phyloP scores from a whole-genome alignment of 2,329 filamentous ascomycete species.

The Colletotrichum liaoningense region DNA sequence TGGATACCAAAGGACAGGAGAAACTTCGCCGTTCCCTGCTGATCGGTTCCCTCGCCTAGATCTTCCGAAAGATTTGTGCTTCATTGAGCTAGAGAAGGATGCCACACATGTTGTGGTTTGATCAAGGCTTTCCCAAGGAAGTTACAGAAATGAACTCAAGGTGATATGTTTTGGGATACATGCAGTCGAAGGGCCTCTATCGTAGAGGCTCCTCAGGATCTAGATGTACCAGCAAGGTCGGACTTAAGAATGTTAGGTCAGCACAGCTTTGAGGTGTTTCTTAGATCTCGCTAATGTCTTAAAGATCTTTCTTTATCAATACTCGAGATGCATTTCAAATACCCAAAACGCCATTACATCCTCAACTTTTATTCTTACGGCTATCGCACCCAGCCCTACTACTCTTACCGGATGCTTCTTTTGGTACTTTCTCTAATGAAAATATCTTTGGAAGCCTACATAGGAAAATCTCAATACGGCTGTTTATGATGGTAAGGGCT shows the following conservation, averaged over 20 bases:
- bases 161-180: not conserved
- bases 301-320: not conserved
- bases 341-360: too few species aligned
- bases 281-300: not conserved
- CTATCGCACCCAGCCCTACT: too few species aligned
- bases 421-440: too few species aligned
- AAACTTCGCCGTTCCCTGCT: conserved; percentile 46
- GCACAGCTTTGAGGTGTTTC: not conserved
- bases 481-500: too few species aligned
- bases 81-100: conserved; percentile 50
- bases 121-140: not conserved
- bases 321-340: too few species aligned
- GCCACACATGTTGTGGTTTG: not conserved
- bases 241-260: not conserved
- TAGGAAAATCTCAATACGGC: too few species aligned
- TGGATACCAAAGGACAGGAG: conserved; percentile 49
- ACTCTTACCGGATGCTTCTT: too few species aligned
- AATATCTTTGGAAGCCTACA: too few species aligned
- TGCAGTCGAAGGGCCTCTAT: not conserved
- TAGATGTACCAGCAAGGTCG: not conserved
- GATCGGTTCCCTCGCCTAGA: conserved; percentile 32
- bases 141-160: not conserved
- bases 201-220: not conserved
- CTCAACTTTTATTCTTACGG: too few species aligned
- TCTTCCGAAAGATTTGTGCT: conserved; percentile 46